Conservation (phyloP, 805 yeast genomes). For the Yamadazyma olivae region DNA sequence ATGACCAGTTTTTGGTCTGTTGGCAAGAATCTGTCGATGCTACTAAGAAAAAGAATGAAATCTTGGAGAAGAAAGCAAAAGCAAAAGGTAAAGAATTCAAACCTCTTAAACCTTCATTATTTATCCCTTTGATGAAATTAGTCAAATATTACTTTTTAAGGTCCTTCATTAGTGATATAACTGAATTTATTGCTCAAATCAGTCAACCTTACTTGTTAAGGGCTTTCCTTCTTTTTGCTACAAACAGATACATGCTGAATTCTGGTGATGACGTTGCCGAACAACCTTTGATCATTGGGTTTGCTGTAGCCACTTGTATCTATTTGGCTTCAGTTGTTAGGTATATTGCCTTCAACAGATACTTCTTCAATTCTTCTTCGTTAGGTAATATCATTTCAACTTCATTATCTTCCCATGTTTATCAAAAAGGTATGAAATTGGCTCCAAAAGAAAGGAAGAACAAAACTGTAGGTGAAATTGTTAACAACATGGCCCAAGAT, state of each 20-base stretch:
- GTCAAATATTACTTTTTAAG: conserved; percentile 4
- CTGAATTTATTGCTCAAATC: conserved; percentile 12
- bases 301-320: conserved; percentile 20
- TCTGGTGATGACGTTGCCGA: not conserved
- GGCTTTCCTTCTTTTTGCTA: conserved; percentile 12
- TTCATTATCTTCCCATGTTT: conserved; percentile 22
- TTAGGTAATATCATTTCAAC: conserved; percentile 17
- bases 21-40: conserved; percentile 20
- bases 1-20: conserved; percentile 15
- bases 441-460: conserved; percentile 30
- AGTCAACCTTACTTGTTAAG: conserved; percentile 13
- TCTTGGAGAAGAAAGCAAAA: conserved; percentile 8
- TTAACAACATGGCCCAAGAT: conserved; percentile 32
- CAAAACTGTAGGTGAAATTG: conserved; percentile 32
- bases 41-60: conserved; percentile 11
- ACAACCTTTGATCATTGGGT: conserved; percentile 26
- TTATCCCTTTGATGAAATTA: conserved; percentile 4
- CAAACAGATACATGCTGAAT: conserved; percentile 6
- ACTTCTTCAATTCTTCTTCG: conserved; percentile 12
- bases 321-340: conserved; percentile 23
- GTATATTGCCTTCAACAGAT: conserved; percentile 21
- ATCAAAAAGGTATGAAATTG: conserved; percentile 25
- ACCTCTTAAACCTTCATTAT: conserved; percentile 15
- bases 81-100: conserved; percentile 8
- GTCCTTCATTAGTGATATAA: conserved; percentile 8